A percentile compares a stretch with the other conserved stretches of the same genome.
Conservation (phyloP, 306 rosid genomes). For the Rosa lucieae region DNA sequence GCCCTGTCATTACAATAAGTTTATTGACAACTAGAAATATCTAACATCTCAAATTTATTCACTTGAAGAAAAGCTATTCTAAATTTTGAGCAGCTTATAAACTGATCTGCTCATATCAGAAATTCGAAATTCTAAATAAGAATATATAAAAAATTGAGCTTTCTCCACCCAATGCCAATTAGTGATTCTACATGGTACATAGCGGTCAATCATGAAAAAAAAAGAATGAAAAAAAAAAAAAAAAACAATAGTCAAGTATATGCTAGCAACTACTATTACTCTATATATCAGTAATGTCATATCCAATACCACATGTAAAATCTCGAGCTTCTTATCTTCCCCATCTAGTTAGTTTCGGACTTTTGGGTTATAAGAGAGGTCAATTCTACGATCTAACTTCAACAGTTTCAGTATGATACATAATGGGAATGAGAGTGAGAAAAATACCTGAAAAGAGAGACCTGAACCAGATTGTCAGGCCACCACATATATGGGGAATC, state of each 20-base stretch:
- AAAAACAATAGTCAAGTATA: background rate
- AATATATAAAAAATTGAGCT: background rate
- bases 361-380: background rate
- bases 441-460: constrained; percentile 42
- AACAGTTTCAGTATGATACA: background rate
- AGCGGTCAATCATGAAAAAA: no score
- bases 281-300: no score
- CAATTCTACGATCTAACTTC: background rate
- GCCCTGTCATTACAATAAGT: constrained; percentile 31
- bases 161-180: background rate
- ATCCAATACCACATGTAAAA: background rate
- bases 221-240: no score
- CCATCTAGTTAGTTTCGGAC: background rate
- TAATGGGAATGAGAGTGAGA: background rate
- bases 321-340: background rate
- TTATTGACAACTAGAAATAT: background rate
- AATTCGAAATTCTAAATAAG: no score
- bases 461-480: constrained; percentile 43
- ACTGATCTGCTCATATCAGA: background rate
- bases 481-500: constrained; percentile 54
- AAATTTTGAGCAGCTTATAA: background rate
- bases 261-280: background rate
- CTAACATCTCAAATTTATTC: background rate
- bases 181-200: background rate
- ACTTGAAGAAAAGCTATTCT: background rate